Conservation (phyloP, 441 rosid species). For the Erodium moschatum region DNA sequence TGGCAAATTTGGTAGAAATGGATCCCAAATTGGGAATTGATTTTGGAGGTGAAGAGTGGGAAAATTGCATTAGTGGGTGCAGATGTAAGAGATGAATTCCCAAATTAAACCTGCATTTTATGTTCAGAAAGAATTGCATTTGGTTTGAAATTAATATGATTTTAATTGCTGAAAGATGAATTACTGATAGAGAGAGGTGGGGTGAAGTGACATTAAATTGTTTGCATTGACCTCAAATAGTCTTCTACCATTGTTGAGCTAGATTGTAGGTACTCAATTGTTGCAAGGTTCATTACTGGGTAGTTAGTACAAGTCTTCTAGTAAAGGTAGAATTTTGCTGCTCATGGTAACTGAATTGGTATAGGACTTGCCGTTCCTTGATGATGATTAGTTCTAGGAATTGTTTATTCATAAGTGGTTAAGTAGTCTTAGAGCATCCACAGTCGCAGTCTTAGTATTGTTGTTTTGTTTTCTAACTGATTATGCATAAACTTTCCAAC, state of each 20-base stretch:
- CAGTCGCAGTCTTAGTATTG: no score
- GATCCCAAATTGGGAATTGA: not conserved
- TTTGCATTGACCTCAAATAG: no score
- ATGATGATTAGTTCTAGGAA: not conserved
- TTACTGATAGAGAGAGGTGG: not conserved
- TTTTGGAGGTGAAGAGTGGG: not conserved
- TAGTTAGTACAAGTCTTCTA: not conserved
- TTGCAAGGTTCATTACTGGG: no score
- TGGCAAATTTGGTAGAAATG: not conserved
- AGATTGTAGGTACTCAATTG: no score
- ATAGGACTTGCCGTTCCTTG: not conserved
- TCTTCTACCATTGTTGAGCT: not conserved
- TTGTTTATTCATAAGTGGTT: not conserved
- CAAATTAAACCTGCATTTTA: not conserved
- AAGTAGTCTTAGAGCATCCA: not conserved
- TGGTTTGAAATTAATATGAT: no score
- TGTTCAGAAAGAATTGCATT: no score
- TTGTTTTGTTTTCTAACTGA: not conserved
- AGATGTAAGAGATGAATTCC: not conserved
- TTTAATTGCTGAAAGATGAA: not conserved
- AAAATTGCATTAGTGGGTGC: not conserved
- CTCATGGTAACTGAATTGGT: no score
- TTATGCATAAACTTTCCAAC: not conserved
- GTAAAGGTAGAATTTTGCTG: not conserved
- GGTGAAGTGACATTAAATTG: not conserved